Evolutionary conservation across 139 green algal genomes (phyloP), one percentile per base, ranked within the genome.

Genomic region (Spirogloea muscicola): DNA sequence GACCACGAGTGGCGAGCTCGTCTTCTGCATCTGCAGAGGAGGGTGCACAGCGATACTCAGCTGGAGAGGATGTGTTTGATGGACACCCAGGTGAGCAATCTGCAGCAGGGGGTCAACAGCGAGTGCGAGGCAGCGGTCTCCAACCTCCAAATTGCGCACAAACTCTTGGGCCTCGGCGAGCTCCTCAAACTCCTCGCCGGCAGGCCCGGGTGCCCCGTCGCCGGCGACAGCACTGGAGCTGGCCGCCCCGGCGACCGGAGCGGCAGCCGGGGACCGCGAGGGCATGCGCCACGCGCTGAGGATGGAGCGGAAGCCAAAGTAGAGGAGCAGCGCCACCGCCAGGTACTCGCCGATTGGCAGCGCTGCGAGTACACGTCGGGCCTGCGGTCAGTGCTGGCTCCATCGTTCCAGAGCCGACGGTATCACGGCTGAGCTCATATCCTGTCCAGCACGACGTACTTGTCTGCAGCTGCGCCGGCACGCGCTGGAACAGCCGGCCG

Each of bases 301-400:
- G 18, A 97, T 82, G 3, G 90, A 87, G n/a, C 77, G 73, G 16
- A 95, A 16, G 9, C 94, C 94, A 84, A 98, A 98, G 61, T 92
- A 96, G 1, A 95, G 62, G 2, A 98, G 86, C 40, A 96, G 80
- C n/a, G 88, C 91, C 0, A 93, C 81, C 6, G 88, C 88, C 10
- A 87, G 64, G 33, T 94, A 92, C 85, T 96, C 84, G 1, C 90
- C 91, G 16, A 96, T 58, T 0, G 86, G 89, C 34, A 96, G 29
- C 18, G 39, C 37, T 63, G 69, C 6, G 67, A 4, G n/a, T n/a
- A n/a, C n/a, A n/a, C n/a, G n/a, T n/a, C n/a, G 59, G 72, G 61
- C 10, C 58, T 13, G 3, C 43, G 43, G 18, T n/a, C 41, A 18
- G 43, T n/a, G n/a, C n/a, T n/a, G n/a, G n/a, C n/a, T n/a, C n/a